Evolutionary conservation across 164 flowering plant species (phyloP).

Genomic region (Dillenia turbinata): DNA sequence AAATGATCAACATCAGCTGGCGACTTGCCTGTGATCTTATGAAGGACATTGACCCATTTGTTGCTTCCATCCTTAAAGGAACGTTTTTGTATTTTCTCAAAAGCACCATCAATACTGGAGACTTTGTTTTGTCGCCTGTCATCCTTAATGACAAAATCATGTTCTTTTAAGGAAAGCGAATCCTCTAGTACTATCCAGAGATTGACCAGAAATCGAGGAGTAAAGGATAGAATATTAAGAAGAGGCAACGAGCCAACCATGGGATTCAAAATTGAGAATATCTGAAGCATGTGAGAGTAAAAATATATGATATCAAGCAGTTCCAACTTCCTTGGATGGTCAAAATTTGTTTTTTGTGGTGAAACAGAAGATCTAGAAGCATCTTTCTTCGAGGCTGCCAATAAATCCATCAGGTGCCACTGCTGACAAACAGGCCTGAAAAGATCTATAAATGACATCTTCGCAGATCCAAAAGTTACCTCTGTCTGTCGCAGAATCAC

Average conservation of each 20-base stretch:
- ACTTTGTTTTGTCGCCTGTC: slow-evolving; percentile 11
- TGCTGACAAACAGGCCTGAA: slow-evolving; percentile 74
- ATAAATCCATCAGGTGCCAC: slow-evolving; percentile 79
- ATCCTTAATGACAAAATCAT: slow-evolving; percentile 10
- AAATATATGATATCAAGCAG: slow-evolving; percentile 62
- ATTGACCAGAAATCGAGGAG: slow-evolving; percentile 71
- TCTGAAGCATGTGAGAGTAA: slow-evolving; percentile 70
- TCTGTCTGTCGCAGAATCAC: slow-evolving; percentile 19
- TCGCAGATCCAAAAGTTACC: slow-evolving; percentile 23
- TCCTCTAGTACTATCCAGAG: slow-evolving; percentile 67
- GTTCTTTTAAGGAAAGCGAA: slow-evolving; percentile 32
- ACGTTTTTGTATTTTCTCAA: slow-evolving; percentile 39
- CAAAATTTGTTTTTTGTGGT: slow-evolving; percentile 8
- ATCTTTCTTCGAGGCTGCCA: slow-evolving; percentile 33
- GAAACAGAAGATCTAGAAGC: slow-evolving; percentile 4
- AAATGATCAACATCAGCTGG: slow-evolving; percentile 25
- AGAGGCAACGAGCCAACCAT: slow-evolving; percentile 57
- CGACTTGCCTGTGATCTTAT: slow-evolving; percentile 71
- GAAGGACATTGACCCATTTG: slow-evolving; percentile 69
- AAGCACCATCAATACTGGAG: slow-evolving; percentile 8
- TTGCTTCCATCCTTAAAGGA: slow-evolving; percentile 46
- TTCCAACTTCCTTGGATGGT: slow-evolving; percentile 25
- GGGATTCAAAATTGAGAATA: slow-evolving; percentile 62
- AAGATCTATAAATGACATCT: slow-evolving; percentile 46
- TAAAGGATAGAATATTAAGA: slow-evolving; percentile 88